Evolutionary conservation across 1,284 basidiomycete genomes (phyloP).

Genomic region (Tylopilus orsonianus): DNA sequence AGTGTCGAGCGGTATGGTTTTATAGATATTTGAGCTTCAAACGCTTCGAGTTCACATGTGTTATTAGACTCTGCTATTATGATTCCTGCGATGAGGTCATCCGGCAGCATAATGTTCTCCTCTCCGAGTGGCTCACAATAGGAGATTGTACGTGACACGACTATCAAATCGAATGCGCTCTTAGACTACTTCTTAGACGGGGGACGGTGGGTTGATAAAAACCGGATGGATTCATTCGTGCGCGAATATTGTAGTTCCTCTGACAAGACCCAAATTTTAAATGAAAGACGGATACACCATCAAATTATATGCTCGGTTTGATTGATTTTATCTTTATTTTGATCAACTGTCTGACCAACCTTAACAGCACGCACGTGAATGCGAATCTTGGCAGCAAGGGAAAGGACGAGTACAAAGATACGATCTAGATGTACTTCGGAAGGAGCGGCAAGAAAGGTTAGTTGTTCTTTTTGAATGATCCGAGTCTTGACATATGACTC

Average conservation of each 20-base stretch:
- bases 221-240: slow-evolving; percentile 11
- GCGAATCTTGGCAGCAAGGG: slow-evolving; percentile 13
- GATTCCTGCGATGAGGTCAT: slow-evolving; percentile 1
- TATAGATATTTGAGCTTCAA: not conserved
- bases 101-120: slow-evolving; percentile 1
- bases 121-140: not conserved
- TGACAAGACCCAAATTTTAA: slow-evolving; percentile 10
- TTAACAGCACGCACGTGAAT: slow-evolving; percentile 15
- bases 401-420: slow-evolving; percentile 8
- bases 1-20: slow-evolving; percentile 12
- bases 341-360: not conserved
- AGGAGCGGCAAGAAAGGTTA: slow-evolving; percentile 12
- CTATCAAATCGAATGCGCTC: not conserved
- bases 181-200: slow-evolving; percentile 1
- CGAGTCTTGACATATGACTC: not conserved
- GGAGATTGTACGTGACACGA: slow-evolving; percentile 4
- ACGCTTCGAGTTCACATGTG: not conserved
- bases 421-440: slow-evolving; percentile 8
- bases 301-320: slow-evolving; percentile 7
- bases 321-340: not conserved
- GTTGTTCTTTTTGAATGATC: not conserved
- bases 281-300: slow-evolving; percentile 1
- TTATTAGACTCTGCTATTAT: slow-evolving; percentile 4
- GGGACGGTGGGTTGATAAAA: slow-evolving; percentile 7
- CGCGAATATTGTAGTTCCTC: slow-evolving; percentile 11